These are phyloP conservation scores for Candida ovalis DNA, from an alignment of 805 yeast genomes.

Conservation along the genomic window DNA sequence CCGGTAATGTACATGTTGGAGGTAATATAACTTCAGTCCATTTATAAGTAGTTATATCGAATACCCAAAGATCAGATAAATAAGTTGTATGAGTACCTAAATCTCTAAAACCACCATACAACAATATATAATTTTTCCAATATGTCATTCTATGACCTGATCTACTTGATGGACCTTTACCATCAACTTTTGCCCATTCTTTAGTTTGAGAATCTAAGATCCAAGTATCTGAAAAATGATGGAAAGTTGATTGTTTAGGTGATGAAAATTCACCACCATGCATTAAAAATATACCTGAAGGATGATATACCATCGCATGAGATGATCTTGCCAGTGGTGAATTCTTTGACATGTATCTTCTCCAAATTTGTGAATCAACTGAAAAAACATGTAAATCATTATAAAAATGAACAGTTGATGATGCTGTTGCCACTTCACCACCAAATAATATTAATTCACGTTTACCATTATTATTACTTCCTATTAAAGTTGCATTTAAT, in stretches of 20 bases:
- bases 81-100: conserved; percentile 81
- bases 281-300: conserved; percentile 77
- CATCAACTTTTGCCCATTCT: conserved; percentile 88
- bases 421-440: conserved; percentile 64
- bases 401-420: conserved; percentile 58
- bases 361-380: conserved; percentile 79
- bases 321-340: conserved; percentile 91
- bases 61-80: conserved; percentile 83
- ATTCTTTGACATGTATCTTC: conserved; percentile 72
- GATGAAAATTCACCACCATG: conserved; percentile 98
- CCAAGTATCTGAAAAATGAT: conserved; percentile 97
- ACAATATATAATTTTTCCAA: conserved; percentile 85
- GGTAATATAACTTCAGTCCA: conserved; percentile 92
- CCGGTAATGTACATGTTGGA: conserved; percentile 74
- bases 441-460: conserved; percentile 83
- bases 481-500: conserved; percentile 69
- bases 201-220: conserved; percentile 75
- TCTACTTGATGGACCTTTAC: conserved; percentile 76
- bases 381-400: conserved; percentile 77
- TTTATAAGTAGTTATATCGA: conserved; percentile 83
- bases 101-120: conserved; percentile 93
- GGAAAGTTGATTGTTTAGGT: conserved; percentile 92
- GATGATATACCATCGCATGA: conserved; percentile 91
- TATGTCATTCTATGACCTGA: conserved; percentile 88
- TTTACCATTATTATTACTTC: conserved; percentile 71